Percentiles rank a stretch among this genome's conserved stretches.
Conservation (phyloP, 805 yeast genomes). For the Cyberlindnera sargentensis region DNA sequence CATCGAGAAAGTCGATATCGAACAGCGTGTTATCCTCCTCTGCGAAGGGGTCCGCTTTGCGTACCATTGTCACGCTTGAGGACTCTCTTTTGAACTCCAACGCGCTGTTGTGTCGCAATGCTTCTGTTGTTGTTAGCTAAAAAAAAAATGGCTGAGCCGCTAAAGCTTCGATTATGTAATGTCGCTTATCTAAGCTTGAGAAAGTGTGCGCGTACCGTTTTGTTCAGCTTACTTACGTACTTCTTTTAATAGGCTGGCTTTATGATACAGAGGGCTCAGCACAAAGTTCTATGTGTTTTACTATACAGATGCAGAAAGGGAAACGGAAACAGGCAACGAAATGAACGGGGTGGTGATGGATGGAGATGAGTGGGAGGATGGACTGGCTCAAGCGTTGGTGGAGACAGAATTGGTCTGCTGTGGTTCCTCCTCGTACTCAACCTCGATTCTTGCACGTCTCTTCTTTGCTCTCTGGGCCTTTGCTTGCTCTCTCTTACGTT, state of each 20-base stretch:
- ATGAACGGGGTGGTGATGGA: too few species aligned
- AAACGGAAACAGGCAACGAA: too few species aligned
- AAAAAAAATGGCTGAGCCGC: too few species aligned
- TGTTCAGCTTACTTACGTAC: background rate
- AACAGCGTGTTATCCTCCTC: slow-evolving; percentile 26
- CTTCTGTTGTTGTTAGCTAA: too few species aligned
- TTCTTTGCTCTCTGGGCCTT: slow-evolving; percentile 35
- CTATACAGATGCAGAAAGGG: too few species aligned
- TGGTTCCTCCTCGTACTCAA: slow-evolving; percentile 78
- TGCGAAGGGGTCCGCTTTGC: background rate
- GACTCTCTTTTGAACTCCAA: too few species aligned
- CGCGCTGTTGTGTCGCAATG: too few species aligned
- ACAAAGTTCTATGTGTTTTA: background rate
- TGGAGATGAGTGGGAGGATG: background rate
- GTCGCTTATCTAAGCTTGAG: too few species aligned
- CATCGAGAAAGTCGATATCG: slow-evolving; percentile 30
- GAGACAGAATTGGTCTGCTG: slow-evolving; percentile 18
- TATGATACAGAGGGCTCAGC: too few species aligned
- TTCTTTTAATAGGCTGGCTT: too few species aligned
- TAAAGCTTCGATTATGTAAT: too few species aligned
- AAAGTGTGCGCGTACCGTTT: background rate
- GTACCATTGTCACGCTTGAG: background rate
- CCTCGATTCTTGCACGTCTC: slow-evolving; percentile 70
- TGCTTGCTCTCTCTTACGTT: slow-evolving; percentile 29
- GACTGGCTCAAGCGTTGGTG: background rate